Evolutionary conservation across 768 basidiomycete genomes (phyloP), one percentile per base, ranked within the genome.

Genomic region (Russula sp.): DNA sequence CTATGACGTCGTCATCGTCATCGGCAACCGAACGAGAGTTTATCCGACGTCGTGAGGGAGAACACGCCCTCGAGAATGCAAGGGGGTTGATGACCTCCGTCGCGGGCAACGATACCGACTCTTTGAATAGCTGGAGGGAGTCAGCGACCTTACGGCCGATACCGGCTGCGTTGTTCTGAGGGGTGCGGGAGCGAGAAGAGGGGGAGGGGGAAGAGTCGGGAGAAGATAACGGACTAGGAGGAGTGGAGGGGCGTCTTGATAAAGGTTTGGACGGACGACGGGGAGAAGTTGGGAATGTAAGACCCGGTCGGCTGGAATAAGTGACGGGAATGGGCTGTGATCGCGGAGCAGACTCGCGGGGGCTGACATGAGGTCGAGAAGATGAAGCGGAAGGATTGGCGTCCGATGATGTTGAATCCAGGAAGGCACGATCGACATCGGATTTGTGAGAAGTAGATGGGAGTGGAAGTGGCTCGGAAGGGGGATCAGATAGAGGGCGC

Each of bases 131-230:
- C 69, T 91, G 86, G 13, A 93, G 79, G 6, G 87, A 85, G 13
- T 87, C 90, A 1, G 91, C 91, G 36, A 93, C 90, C 73, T 93
- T 93, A 69, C 91, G 84, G 34, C 89, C 87, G 54, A 86, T 88
- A 22, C 84, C 85, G 2, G 73, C 62, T n/a, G 71, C 20, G 34
- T 28, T 68, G 11, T 67, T 59, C 22, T 51, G 75, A 56, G 70
- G 57, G 66, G 76, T 66, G 73, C 75, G 62, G 71, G 79, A 67
- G 74, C 74, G 48, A 70, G 72, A 59, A 66, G 73, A 73, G 55
- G 72, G 76, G 65, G 69, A 67, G 72, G 75, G 71, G 73, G 72
- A 70, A 70, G 72, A 59, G 30, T 63, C 72, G 54, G 61, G 67
- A 40, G 76, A 75, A 61, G 73, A 75, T 61, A 73, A 73, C 63